Base-by-base conservation (phyloP, 2,329 filamentous ascomycete genomes). In the Cercospora citrullina region DNA sequence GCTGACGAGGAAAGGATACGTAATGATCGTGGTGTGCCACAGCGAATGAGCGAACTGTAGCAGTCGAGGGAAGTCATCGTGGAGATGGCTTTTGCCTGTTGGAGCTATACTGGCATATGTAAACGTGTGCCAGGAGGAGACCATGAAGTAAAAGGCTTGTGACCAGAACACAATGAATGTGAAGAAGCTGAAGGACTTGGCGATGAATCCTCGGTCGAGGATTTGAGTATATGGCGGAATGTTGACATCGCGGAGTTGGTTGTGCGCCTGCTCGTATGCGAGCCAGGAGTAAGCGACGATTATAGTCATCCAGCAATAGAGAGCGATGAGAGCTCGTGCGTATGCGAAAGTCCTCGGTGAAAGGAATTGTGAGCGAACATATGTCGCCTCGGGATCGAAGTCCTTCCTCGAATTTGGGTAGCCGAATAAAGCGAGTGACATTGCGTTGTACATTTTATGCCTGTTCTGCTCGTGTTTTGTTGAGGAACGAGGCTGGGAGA, bases 181-280 rank as follows among this genome's bases (percentile, higher is more conserved):
- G 58, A 70, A 67, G 61, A 67, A 69, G 66, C 69, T 70, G 64
- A 70, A 69, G 5, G 64, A 67, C 28, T 68, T 67, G 23, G 63
- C 66, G 28, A 68, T 66, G 53, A 64, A 68, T 8, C 58, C 45
- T 28, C 60, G 26, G 9, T 60, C 69, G 39, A 62, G 64, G 12
- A 67, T 48, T 16, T 67, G 57, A 5, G 61, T 65, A 10, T 68
- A 68, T 0, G 66, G 62, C 4, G 67, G 66, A 23, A 68, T 66
- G 31, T 67, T 48, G 21, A 70, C 59, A 26, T 70, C 60, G 6
- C 30, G 58, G 18, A 70, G 51, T 4, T 58, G 51, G 14, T 65
- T 62, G 16, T 51, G 48, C 12, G 64, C 66, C 7, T 42, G 48
- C 16, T 70, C 42, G 57, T 60, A 39, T 14, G 66, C 61, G 4